Conservation (phyloP, 2,329 filamentous ascomycete species). For the Ilyonectria sp. region DNA sequence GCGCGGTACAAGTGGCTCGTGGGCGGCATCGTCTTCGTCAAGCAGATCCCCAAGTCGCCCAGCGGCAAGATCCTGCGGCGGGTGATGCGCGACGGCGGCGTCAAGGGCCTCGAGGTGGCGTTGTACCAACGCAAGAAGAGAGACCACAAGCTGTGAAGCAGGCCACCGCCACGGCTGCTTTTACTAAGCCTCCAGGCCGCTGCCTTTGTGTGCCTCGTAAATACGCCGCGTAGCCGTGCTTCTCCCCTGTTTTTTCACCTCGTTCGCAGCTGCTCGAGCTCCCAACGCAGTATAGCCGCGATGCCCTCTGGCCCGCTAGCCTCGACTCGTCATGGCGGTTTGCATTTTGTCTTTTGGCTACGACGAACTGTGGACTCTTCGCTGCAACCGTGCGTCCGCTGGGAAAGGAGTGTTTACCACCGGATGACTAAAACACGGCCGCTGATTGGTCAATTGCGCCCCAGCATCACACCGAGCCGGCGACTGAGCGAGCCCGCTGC, state of each 20-base stretch:
- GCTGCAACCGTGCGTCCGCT: not conserved
- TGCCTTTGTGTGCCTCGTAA: not conserved
- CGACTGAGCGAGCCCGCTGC: constrained; percentile 2
- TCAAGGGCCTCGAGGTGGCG: constrained; percentile 50
- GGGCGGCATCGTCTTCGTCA: constrained; percentile 79
- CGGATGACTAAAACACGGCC: constrained; percentile 52
- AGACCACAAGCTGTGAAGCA: constrained; percentile 27
- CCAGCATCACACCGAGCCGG: constrained; percentile 14
- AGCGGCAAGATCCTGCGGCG: constrained; percentile 65
- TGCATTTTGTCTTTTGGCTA: not conserved
- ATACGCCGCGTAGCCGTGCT: not conserved
- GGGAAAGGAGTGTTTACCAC: constrained; percentile 37
- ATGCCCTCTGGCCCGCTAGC: not conserved
- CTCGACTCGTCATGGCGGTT: not conserved
- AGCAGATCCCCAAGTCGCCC: constrained; percentile 80
- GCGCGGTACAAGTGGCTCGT: constrained; percentile 77
- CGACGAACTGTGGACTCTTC: not conserved
- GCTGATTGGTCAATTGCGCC: constrained; percentile 47
- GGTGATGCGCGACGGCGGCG: constrained; percentile 59
- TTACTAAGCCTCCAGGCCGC: not conserved
- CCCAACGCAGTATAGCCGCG: not conserved
- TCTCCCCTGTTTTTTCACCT: no score
- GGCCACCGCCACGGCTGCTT: not conserved
- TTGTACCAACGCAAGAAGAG: constrained; percentile 47
- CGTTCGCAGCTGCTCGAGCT: no score